These are phyloP conservation scores for Aciculoconidium aculeatum DNA, from an alignment of 805 yeast genomes.

Conservation along the genomic window DNA sequence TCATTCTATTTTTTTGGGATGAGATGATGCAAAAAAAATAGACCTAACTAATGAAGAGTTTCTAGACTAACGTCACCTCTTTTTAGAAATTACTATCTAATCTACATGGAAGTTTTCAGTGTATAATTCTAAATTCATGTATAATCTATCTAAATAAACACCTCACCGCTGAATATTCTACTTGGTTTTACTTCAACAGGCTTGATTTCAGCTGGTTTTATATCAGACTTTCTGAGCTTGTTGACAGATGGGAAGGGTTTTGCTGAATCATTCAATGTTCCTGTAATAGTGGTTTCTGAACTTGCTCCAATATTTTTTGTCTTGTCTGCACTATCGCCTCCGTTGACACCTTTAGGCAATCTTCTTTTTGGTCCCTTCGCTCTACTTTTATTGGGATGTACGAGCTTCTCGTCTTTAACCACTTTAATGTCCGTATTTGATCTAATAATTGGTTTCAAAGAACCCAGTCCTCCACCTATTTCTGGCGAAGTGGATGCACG, in stretches of 20 bases:
- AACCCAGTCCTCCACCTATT: too few species aligned
- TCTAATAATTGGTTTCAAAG: slow-evolving; percentile 5
- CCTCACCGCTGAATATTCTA: slow-evolving; percentile 25
- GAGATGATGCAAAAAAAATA: slow-evolving; percentile 2
- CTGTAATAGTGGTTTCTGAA: background rate
- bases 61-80: too few species aligned
- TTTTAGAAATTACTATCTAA: too few species aligned
- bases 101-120: too few species aligned
- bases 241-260: slow-evolving; percentile 19
- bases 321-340: background rate
- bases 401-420: slow-evolving; percentile 21
- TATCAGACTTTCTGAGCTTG: slow-evolving; percentile 17
- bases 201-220: slow-evolving; percentile 13
- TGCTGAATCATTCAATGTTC: background rate
- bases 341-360: slow-evolving; percentile 28
- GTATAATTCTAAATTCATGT: too few species aligned
- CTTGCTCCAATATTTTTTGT: background rate
- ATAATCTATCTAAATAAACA: slow-evolving; percentile 24
- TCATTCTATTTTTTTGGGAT: slow-evolving; percentile 3
- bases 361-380: slow-evolving; percentile 49
- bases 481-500: slow-evolving; percentile 25
- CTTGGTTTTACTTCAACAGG: slow-evolving; percentile 17
- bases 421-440: slow-evolving; percentile 12
- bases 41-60: too few species aligned
- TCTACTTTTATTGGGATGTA: slow-evolving; percentile 42